A percentile compares a stretch with the other conserved stretches of the same genome.
Evolutionary conservation across 2,329 filamentous ascomycete genomes (phyloP).

Genomic region (Diplodia intermedia): DNA sequence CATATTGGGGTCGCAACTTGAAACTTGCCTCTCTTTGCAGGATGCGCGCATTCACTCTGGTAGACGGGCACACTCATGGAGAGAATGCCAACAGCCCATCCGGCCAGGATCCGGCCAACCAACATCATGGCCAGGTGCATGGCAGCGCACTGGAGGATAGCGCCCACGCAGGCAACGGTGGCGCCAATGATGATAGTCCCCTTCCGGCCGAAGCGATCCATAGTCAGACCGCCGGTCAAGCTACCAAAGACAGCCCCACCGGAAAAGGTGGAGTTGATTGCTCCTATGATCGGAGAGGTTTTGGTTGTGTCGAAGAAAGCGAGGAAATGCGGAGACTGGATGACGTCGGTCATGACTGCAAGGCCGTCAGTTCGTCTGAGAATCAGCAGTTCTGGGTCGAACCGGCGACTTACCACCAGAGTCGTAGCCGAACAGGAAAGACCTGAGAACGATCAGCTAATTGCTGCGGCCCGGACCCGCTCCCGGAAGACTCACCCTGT

Average conservation of each 20-base stretch:
- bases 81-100: conserved; percentile 65
- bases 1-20: conserved; percentile 44
- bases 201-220: conserved; percentile 67
- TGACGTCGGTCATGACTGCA: conserved; percentile 57
- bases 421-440: conserved; percentile 53
- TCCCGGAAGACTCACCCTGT: conserved; percentile 40
- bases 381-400: not conserved
- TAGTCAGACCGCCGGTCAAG: conserved; percentile 61
- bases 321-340: conserved; percentile 64
- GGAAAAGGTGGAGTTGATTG: conserved; percentile 69
- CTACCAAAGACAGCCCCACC: conserved; percentile 64
- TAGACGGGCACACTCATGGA: conserved; percentile 69
- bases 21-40: conserved; percentile 56
- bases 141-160: conserved; percentile 65
- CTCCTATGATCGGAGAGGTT: conserved; percentile 62
- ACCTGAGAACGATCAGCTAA: conserved; percentile 37
- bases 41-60: conserved; percentile 67
- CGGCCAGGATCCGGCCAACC: conserved; percentile 65
- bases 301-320: conserved; percentile 62
- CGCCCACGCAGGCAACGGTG: conserved; percentile 64
- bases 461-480: not conserved
- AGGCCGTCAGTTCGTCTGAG: conserved; percentile 36
- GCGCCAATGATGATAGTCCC: conserved; percentile 67
- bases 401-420: conserved; percentile 34
- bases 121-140: conserved; percentile 64